Evolutionary conservation across 139 green algal species (phyloP), one percentile per base, ranked within the genome.

Genomic region (Astrephomene gubernaculifera): DNA sequence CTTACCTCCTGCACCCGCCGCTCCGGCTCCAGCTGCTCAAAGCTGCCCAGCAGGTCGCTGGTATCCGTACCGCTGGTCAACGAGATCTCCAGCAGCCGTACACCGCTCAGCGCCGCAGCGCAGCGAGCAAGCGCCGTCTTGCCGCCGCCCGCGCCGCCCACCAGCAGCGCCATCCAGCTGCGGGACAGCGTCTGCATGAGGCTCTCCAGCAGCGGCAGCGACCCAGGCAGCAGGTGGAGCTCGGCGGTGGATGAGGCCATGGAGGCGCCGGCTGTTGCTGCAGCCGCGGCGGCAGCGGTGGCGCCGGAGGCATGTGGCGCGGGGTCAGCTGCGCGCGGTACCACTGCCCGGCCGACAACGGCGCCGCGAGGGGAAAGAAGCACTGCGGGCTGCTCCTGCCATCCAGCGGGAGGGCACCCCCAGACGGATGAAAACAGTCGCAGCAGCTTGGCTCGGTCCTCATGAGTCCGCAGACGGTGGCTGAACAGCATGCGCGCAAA

Each of bases 31-130:
- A 96, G 78, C 89, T 99, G 97, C 90, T 99, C 98, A 89, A 99
- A 99, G 45, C 95, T 96, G 39, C 98, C 98, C 87, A 99, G 95
- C 68, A 99, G 91, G 81, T 99, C 98, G 10, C 87, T 93, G 1
- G 97, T 99, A 92, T 99, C 98, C 1, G 95, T 98, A 9, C 92
- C 94, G 21, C 49, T 79, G 24, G 95, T 98, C 17, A 99, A 92
- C 10, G 92, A 81, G 2, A 98, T 85, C 90, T 99, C 96, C 41
- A 94, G 71, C 84, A 99, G 93, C 8, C 43, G 43, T 36, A 84
- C 80, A 0, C 94, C 94, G 24, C 88, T 83, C 43, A 97, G 74
- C n/a, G 27, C 45, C 12, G 95, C 93, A 22, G 94, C 85, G 49
- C 74, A 44, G 57, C 95, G 83, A 27, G 94, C 93, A 14, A 97